Evolutionary conservation across 768 basidiomycete species (phyloP).

Genomic region (Lactarius hengduanensis): DNA sequence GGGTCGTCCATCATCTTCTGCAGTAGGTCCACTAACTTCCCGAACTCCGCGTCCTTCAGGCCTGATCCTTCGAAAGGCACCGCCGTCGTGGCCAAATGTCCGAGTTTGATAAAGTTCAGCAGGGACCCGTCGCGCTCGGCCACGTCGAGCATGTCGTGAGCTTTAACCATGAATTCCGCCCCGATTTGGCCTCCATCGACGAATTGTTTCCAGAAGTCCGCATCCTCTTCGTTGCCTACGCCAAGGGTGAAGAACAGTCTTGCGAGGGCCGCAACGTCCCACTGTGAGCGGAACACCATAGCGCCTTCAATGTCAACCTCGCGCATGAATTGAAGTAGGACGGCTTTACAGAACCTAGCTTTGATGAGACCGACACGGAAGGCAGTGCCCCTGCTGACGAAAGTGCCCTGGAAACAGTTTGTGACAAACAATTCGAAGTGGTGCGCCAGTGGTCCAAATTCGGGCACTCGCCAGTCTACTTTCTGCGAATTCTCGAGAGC

Average conservation of each 20-base stretch:
- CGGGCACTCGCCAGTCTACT: slow-evolving; percentile 16
- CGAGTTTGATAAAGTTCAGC: slow-evolving; percentile 16
- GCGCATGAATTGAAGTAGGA: slow-evolving; percentile 1
- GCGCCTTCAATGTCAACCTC: background rate
- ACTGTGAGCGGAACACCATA: slow-evolving; percentile 5
- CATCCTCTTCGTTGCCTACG: background rate
- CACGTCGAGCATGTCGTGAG: background rate
- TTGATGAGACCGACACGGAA: slow-evolving; percentile 10
- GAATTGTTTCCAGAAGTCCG: slow-evolving; percentile 5
- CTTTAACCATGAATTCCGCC: slow-evolving; percentile 7
- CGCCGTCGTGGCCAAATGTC: background rate
- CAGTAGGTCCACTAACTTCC: slow-evolving; percentile 5
- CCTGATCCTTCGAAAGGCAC: slow-evolving; percentile 2
- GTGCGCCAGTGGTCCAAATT: slow-evolving; percentile 9
- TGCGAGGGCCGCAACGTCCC: slow-evolving; percentile 17
- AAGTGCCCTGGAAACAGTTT: slow-evolving; percentile 6
- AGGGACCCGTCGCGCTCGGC: slow-evolving; percentile 10
- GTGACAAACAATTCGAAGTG: slow-evolving; percentile 13
- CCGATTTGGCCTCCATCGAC: slow-evolving; percentile 6
- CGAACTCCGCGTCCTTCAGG: background rate
- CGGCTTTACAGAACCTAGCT: background rate
- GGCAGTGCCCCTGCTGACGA: background rate
- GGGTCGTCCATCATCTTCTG: slow-evolving; percentile 3
- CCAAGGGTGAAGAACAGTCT: slow-evolving; percentile 7
- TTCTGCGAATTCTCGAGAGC: slow-evolving; percentile 6